Base-by-base conservation (phyloP, 768 basidiomycete genomes). In the Epithele typhae region DNA sequence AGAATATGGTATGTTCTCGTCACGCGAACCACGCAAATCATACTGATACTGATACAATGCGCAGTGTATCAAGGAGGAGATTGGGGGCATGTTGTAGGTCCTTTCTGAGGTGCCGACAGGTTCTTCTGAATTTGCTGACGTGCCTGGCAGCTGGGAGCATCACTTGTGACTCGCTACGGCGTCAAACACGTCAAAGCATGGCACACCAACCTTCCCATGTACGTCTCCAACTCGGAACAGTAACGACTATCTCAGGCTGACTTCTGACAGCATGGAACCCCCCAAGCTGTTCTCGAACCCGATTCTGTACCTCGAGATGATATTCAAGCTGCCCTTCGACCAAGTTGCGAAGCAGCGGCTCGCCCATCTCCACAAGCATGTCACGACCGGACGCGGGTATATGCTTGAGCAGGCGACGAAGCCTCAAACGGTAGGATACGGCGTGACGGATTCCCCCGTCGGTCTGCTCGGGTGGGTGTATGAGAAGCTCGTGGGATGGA, bases 401-500 rank as follows among this genome's bases (percentile, higher is more conserved):
- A 36, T 40, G 2, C 3, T 7, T 0, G 51, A 61, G 43, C 72
- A 74, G 34, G 44, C 54, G 4, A 67, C 65, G 4, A 54, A 60
- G 36, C 67, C 68, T 1, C 67, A 68, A 49, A 69, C 66, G 5
- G 40, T 69, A 5, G 79, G 77, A 0, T 82, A 82, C 52, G 53
- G 65, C 17, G 62, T 83, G 3, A 64, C 76, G 1, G 81, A 83
- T 51, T 81, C 79, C 15, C 82, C 81, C 11, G 69, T 69, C 5
- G 81, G 77, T 0, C 53, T 69, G 5, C 58, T 69, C 14, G 64
- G 66, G 3, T 69, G 67, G 68, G 62, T 68, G 18, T 68, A 68
- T 45, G 65, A 68, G 52, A 66, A 68, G 51, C 55, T 58, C 17
- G 54, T 63, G 3, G 33, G 22, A 2, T 67, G 65, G 67, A 54